These are phyloP conservation scores for Penicillium verrucosum DNA, from an alignment of 2,329 filamentous ascomycete species.

Conservation along the genomic window DNA sequence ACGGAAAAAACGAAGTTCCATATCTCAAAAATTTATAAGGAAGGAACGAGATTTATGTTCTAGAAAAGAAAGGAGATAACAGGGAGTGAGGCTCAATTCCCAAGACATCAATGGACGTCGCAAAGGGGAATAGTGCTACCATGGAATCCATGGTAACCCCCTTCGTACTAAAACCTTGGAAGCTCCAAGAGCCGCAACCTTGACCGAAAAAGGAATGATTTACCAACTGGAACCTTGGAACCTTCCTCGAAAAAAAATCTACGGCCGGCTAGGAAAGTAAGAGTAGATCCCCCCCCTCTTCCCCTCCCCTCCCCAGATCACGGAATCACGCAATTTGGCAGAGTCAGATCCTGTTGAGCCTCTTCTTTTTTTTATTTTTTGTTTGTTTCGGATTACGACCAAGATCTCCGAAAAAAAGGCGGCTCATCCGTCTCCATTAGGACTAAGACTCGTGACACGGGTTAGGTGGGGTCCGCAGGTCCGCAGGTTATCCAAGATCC, in stretches of 20 bases:
- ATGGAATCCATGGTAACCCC: neutral
- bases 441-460: neutral
- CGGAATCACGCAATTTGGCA: neutral
- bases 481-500: neutral
- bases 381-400: neutral
- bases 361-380: neutral
- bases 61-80: neutral
- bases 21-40: neutral
- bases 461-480: neutral
- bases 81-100: neutral
- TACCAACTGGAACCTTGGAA: neutral
- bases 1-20: neutral
- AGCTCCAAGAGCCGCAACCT: neutral
- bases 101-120: neutral
- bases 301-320: neutral
- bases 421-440: neutral
- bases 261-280: too few relatives aligned
- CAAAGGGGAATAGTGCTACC: neutral
- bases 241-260: neutral
- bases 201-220: neutral
- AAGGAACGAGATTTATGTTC: neutral
- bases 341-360: neutral
- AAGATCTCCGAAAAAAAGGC: neutral
- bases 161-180: neutral
- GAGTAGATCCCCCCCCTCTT: neutral